Base-by-base conservation (phyloP, 148 eudicot genomes). In the Camellia japonica region DNA sequence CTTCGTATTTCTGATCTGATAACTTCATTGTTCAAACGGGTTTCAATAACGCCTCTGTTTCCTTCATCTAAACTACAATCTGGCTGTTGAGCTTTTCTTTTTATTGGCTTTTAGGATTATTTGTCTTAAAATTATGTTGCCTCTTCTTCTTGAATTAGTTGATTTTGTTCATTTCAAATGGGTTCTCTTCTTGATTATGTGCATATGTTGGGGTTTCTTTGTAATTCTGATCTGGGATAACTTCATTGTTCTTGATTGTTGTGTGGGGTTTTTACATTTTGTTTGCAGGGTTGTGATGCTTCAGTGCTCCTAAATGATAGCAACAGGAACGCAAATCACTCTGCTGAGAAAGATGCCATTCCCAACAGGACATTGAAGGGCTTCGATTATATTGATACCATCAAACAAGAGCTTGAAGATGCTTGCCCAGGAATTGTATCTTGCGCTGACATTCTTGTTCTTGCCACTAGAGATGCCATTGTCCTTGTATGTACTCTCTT, bases 211-310 rank as follows among this genome's bases (percentile, higher is more conserved):
- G 58, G 58, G 58, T 19, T 71, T 47, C 74, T 19, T 47, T 38
- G 9, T 47, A 46, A n/a, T 19, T 3, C 49, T 49, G 58, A 51
- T 5, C 38, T 71, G 74, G 74, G 42, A 15, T 68, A 20, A 46
- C 47, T 58, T 15, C 12, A 14, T 16, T 14, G 44, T 52, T 73
- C 4, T 5, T 75, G 14, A 54, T 46, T 6, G 23, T 15, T 52
- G 16, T 43, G 38, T 30, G 38, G 38, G 38, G 38, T 30, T 30
- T 30, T 58, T 43, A n/a, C 13, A 42, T 42, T 73, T 19, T 41
- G 23, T 46, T 54, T 61, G 16, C 62, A 80, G 82, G 82, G 82
- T 44, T 80, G 82, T 16, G 82, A 80, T 65, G 78, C 78, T 12
- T 80, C 78, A 14, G 14, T 80, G 13, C 68, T 80, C 16, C 52